phyloP scores from a whole-genome alignment of 345 rosid genomes.

The Aquilaria malaccensis region DNA sequence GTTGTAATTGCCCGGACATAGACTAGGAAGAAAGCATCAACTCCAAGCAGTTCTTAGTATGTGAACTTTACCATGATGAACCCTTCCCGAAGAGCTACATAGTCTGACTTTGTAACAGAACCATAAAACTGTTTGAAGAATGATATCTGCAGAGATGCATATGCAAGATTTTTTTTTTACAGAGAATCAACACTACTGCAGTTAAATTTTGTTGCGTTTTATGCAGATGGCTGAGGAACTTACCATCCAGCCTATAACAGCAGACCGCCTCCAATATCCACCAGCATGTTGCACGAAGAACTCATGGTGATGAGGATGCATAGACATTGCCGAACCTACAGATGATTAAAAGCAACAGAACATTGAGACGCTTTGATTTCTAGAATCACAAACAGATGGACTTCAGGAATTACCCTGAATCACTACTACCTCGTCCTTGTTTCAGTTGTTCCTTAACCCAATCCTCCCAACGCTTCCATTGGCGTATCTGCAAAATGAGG shows the following conservation, averaged over 20 bases:
- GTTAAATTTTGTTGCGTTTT: background rate
- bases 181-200: no score
- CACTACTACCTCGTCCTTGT: constrained; percentile 12
- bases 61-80: constrained; percentile 49
- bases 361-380: background rate
- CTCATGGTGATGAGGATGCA: constrained; percentile 19
- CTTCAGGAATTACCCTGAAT: background rate
- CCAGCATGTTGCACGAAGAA: constrained; percentile 31
- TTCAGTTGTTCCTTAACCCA: constrained; percentile 1
- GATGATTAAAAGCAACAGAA: background rate
- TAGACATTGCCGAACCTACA: constrained; percentile 16
- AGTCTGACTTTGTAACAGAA: constrained; percentile 76
- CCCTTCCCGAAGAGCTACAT: constrained; percentile 61
- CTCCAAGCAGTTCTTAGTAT: background rate
- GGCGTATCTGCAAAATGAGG: constrained; percentile 41
- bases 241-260: constrained; percentile 68
- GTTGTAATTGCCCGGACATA: background rate
- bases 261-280: constrained; percentile 62
- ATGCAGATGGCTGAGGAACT: constrained; percentile 16
- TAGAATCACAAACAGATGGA: background rate
- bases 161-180: background rate
- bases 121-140: constrained; percentile 82
- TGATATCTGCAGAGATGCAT: constrained; percentile 43
- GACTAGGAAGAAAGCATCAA: background rate
- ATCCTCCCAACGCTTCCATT: constrained; percentile 80